A percentile compares a stretch with the other conserved stretches of the same genome.
phyloP scores from a whole-genome alignment of 495 filamentous ascomycete species.

The Podospora anserina region DNA sequence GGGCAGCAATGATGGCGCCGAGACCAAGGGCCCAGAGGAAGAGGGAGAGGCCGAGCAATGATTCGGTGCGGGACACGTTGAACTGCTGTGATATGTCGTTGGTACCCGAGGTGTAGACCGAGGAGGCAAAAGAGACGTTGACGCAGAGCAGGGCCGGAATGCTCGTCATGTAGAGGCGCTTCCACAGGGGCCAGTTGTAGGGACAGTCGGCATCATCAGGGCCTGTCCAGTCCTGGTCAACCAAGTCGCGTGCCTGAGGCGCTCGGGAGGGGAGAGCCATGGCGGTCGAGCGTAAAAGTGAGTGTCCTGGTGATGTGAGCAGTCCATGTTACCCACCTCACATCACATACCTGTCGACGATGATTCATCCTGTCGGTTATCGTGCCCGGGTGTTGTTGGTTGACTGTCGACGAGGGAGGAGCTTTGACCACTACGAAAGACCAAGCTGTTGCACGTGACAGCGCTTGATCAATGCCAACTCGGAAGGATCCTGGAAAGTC shows the following conservation, averaged over 20 bases:
- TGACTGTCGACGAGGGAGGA: background rate
- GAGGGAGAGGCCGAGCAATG: slow-evolving; percentile 11
- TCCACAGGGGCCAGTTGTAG: slow-evolving; percentile 14
- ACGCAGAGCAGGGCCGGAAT: slow-evolving; percentile 11
- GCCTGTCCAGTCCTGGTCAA: slow-evolving; percentile 6
- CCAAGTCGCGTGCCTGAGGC: too few relatives aligned
- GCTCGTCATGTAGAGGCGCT: slow-evolving; percentile 15
- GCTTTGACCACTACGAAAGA: too few relatives aligned
- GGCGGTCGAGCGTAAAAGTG: background rate
- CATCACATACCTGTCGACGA: background rate
- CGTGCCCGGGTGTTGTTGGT: background rate
- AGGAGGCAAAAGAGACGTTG: slow-evolving; percentile 13
- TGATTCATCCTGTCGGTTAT: background rate
- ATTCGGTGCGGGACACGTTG: slow-evolving; percentile 11
- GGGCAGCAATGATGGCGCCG: slow-evolving; percentile 14
- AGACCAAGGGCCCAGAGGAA: slow-evolving; percentile 14
- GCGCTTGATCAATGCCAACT: too few relatives aligned
- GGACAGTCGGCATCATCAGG: slow-evolving; percentile 13
- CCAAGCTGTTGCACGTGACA: too few relatives aligned
- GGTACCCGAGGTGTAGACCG: slow-evolving; percentile 10
- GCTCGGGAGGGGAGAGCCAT: background rate
- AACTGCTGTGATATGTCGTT: slow-evolving; percentile 5
- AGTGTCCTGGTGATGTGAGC: background rate
- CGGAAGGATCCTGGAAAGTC: too few relatives aligned
- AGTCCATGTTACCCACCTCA: background rate